Evolutionary conservation across 2,329 filamentous ascomycete species (phyloP).

Genomic region (Thielaviopsis populi): DNA sequence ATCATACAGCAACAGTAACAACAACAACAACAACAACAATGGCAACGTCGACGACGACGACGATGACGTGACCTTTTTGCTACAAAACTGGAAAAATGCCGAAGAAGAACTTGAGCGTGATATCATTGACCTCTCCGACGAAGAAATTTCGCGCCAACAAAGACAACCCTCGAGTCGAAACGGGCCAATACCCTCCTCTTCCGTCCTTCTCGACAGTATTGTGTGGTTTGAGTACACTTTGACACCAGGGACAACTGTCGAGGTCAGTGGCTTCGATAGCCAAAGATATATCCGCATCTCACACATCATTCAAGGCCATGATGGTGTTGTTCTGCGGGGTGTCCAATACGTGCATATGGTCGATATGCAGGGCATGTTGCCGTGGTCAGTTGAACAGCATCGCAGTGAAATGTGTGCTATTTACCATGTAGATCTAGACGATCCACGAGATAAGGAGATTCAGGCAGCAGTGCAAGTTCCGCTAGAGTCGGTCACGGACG

Average conservation of each 20-base stretch:
- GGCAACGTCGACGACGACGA: neutral
- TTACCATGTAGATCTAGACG: constrained; percentile 28
- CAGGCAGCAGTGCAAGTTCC: constrained; percentile 32
- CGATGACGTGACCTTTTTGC: constrained; percentile 10
- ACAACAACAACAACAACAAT: neutral
- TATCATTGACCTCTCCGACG: constrained; percentile 25
- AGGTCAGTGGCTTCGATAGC: constrained; percentile 13
- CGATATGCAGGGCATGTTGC: constrained; percentile 26
- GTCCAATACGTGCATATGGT: constrained; percentile 26
- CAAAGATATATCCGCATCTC: constrained; percentile 23
- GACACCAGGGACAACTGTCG: constrained; percentile 4
- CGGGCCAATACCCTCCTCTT: neutral
- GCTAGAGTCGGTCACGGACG: constrained; percentile 25
- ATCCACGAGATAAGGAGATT: constrained; percentile 22
- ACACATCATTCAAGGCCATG: constrained; percentile 25
- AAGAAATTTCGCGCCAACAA: constrained; percentile 16
- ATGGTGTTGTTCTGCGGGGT: constrained; percentile 24
- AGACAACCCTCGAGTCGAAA: constrained; percentile 3
- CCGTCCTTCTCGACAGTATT: neutral
- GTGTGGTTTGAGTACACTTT: constrained; percentile 1
- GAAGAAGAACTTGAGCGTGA: constrained; percentile 18
- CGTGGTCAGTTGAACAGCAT: constrained; percentile 21
- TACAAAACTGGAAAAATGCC: constrained; percentile 1
- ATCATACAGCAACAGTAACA: neutral
- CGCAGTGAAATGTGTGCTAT: constrained; percentile 31